Percentiles rank a stretch among this genome's conserved stretches.
These are phyloP conservation scores for Cyberlindnera maritima DNA, from an alignment of 805 yeast genomes.

Conservation along the genomic window DNA sequence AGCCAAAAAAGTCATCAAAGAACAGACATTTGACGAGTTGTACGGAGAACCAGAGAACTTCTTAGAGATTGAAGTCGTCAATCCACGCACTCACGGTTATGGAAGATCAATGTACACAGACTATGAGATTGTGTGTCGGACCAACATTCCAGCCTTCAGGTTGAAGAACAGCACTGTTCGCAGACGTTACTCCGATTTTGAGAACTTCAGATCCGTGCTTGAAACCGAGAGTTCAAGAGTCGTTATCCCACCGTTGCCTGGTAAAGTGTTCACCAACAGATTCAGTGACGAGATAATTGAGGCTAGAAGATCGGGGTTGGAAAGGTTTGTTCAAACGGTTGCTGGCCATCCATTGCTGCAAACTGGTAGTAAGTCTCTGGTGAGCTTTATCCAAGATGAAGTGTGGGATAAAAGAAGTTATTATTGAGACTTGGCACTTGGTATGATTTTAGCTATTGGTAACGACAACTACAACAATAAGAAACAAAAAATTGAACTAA, in stretches of 20 bases:
- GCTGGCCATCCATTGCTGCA: conserved; percentile 94
- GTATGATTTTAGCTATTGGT: too few relatives aligned
- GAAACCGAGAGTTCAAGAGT: conserved; percentile 78
- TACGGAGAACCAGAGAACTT: conserved; percentile 96
- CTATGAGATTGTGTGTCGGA: conserved; percentile 85
- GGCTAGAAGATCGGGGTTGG: conserved; percentile 78
- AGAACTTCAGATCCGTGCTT: conserved; percentile 67
- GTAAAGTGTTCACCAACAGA: conserved; percentile 67
- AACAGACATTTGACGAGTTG: conserved; percentile 72
- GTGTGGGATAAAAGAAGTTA: conserved; percentile 51
- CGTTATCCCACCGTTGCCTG: conserved; percentile 84
- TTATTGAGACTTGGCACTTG: too few relatives aligned
- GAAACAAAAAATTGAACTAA: too few relatives aligned
- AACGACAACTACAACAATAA: too few relatives aligned
- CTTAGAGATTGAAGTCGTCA: conserved; percentile 81
- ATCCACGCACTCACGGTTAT: conserved; percentile 76
- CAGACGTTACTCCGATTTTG: conserved; percentile 89
- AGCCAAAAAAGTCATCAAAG: conserved; percentile 31
- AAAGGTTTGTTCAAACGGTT: conserved; percentile 71
- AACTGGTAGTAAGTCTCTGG: conserved; percentile 75
- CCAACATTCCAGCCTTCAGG: conserved; percentile 87
- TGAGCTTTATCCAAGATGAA: conserved; percentile 85
- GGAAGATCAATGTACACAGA: conserved; percentile 78
- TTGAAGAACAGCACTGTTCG: conserved; percentile 65
- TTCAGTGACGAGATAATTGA: conserved; percentile 84